phyloP scores from a whole-genome alignment of 2,329 filamentous ascomycete species.

The Fusarium luffae region DNA sequence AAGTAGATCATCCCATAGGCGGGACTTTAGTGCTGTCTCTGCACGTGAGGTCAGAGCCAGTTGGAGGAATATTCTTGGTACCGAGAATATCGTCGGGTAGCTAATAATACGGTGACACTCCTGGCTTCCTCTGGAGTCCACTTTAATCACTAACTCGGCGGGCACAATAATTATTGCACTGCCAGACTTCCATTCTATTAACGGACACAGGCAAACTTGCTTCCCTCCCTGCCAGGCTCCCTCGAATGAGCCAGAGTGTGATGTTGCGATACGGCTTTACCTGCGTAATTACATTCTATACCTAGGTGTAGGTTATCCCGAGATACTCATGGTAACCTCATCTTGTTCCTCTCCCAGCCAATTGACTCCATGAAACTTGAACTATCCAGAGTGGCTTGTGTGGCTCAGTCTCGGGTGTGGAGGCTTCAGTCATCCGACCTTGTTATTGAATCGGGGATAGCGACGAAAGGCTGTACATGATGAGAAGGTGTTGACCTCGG shows the following conservation, averaged over 20 bases:
- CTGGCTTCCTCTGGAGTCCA: neutral
- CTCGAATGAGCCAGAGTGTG: neutral
- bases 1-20: neutral
- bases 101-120: neutral
- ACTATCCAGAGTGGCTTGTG: too few relatives aligned
- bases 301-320: fast-evolving
- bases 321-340: neutral
- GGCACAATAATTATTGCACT: too few relatives aligned
- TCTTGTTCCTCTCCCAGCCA: neutral
- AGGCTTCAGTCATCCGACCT: neutral
- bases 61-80: too few relatives aligned
- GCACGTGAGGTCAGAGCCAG: too few relatives aligned
- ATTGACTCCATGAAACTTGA: neutral
- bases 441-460: neutral
- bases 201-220: too few relatives aligned
- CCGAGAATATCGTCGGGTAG: too few relatives aligned
- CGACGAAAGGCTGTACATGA: neutral
- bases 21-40: neutral
- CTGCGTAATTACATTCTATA: neutral
- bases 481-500: neutral
- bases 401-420: neutral
- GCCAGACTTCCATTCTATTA: too few relatives aligned
- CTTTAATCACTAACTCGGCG: too few relatives aligned
- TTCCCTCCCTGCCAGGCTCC: neutral
- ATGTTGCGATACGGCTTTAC: neutral